These are phyloP conservation scores for Kodamaea fungicola DNA, from an alignment of 1,139 yeast species.

Conservation along the genomic window DNA sequence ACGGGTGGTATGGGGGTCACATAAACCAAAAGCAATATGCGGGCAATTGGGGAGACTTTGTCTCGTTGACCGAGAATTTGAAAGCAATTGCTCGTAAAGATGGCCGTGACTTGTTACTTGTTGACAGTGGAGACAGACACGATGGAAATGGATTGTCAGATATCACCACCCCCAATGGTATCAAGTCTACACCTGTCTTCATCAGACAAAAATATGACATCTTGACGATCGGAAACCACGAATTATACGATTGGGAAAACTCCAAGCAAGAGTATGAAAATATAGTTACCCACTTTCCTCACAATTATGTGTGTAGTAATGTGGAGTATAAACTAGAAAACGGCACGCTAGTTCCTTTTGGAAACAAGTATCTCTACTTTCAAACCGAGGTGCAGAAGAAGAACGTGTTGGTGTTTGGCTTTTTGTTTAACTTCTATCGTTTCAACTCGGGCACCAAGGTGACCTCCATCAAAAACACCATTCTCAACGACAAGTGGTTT, in stretches of 20 bases:
- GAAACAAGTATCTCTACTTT: constrained; percentile 62
- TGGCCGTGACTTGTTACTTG: constrained; percentile 61
- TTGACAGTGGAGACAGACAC: constrained; percentile 92
- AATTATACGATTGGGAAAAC: constrained; percentile 69
- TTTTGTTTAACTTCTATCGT: constrained; percentile 72
- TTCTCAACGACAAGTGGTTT: constrained; percentile 62
- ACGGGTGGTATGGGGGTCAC: constrained; percentile 94
- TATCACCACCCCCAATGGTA: constrained; percentile 70
- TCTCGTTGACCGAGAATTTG: constrained; percentile 61
- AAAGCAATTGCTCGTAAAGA: constrained; percentile 38
- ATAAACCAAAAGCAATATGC: constrained; percentile 67
- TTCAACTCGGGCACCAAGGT: constrained; percentile 62
- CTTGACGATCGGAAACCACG: constrained; percentile 89
- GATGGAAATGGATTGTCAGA: constrained; percentile 93
- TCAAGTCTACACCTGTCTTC: constrained; percentile 59
- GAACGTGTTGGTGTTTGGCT: constrained; percentile 69
- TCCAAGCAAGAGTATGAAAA: constrained; percentile 63
- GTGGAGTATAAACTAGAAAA: constrained; percentile 60
- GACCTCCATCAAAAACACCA: constrained; percentile 54
- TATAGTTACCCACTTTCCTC: constrained; percentile 57
- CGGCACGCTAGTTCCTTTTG: constrained; percentile 61
- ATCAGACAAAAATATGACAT: constrained; percentile 69
- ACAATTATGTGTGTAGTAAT: constrained; percentile 72
- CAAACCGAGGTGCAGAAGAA: constrained; percentile 52
- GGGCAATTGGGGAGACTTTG: constrained; percentile 92